A percentile compares a stretch with the other conserved stretches of the same genome.
These are phyloP conservation scores for Ophiostoma ips DNA, from an alignment of 2,329 filamentous ascomycete genomes.

Conservation along the genomic window DNA sequence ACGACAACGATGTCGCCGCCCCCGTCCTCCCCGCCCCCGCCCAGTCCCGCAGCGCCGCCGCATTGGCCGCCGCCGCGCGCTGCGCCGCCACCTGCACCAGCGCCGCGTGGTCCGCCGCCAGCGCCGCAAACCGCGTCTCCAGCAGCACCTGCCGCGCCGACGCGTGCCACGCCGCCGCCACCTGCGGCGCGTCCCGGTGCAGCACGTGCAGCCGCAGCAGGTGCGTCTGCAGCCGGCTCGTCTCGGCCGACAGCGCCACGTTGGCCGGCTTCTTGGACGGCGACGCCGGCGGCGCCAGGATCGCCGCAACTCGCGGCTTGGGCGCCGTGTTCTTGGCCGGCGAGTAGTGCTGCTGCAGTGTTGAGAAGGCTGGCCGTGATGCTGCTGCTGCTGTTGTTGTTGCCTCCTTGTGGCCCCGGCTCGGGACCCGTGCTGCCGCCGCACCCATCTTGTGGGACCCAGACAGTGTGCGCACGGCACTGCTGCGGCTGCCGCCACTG, in stretches of 20 bases:
- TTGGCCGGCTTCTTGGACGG: slow-evolving; percentile 49
- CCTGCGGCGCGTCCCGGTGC: slow-evolving; percentile 35
- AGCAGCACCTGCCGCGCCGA: slow-evolving; percentile 37
- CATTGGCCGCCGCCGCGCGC: slow-evolving; percentile 18
- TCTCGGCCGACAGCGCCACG: slow-evolving; percentile 44
- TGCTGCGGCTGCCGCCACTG: slow-evolving; percentile 7
- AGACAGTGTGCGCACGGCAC: too few relatives aligned
- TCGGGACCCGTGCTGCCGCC: not conserved
- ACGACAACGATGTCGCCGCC: too few relatives aligned
- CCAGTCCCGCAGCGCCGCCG: slow-evolving; percentile 40
- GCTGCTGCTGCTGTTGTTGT: slow-evolving; percentile 5
- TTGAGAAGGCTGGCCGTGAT: slow-evolving; percentile 41
- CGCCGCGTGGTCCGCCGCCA: slow-evolving; percentile 23
- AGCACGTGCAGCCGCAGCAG: slow-evolving; percentile 52
- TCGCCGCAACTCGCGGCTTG: slow-evolving; percentile 45
- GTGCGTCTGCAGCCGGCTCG: slow-evolving; percentile 45
- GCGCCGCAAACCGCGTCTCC: slow-evolving; percentile 28
- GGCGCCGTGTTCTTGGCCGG: slow-evolving; percentile 46
- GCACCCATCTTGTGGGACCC: not conserved
- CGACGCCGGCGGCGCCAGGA: slow-evolving; percentile 44
- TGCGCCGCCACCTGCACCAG: slow-evolving; percentile 25
- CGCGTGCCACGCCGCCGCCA: slow-evolving; percentile 35
- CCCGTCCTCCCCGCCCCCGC: too few relatives aligned
- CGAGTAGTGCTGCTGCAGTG: slow-evolving; percentile 53
- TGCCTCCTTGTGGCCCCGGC: not conserved